phyloP scores from a whole-genome alignment of 495 filamentous ascomycete genomes.

The Penicillium angulare region DNA sequence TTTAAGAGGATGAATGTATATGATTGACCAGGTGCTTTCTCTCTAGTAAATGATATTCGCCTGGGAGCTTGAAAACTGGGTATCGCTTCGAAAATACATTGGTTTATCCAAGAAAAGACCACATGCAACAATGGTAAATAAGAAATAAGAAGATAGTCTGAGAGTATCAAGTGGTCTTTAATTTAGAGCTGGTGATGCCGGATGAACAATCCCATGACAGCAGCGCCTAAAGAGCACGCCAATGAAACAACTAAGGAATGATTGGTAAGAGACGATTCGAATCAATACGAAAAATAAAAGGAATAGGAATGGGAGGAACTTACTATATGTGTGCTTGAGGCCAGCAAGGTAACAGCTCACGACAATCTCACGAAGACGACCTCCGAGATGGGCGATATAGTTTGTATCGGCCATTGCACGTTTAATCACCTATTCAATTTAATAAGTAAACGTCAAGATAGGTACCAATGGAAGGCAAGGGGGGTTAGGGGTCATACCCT shows the following conservation, averaged over 20 bases:
- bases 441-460: not conserved
- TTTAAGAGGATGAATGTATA: no score
- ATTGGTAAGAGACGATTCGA: not conserved
- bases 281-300: no score
- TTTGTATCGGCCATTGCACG: constrained; percentile 34
- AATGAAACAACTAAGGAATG: constrained; percentile 29
- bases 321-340: constrained; percentile 38
- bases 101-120: no score
- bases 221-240: constrained; percentile 24
- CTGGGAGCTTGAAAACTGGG: no score
- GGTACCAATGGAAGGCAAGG: no score
- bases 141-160: not conserved
- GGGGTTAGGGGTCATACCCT: constrained; percentile 18
- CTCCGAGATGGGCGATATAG: constrained; percentile 35
- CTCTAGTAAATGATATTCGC: no score
- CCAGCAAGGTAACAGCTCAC: constrained; percentile 34
- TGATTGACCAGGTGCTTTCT: no score
- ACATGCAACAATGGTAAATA: no score
- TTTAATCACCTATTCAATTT: constrained; percentile 30
- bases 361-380: constrained; percentile 32
- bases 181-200: constrained; percentile 28
- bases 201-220: constrained; percentile 28
- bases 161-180: no score
- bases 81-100: no score
- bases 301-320: constrained; percentile 9